Conservation (phyloP, 176 grass and related monocot species). For the Eragrostis curvula region DNA sequence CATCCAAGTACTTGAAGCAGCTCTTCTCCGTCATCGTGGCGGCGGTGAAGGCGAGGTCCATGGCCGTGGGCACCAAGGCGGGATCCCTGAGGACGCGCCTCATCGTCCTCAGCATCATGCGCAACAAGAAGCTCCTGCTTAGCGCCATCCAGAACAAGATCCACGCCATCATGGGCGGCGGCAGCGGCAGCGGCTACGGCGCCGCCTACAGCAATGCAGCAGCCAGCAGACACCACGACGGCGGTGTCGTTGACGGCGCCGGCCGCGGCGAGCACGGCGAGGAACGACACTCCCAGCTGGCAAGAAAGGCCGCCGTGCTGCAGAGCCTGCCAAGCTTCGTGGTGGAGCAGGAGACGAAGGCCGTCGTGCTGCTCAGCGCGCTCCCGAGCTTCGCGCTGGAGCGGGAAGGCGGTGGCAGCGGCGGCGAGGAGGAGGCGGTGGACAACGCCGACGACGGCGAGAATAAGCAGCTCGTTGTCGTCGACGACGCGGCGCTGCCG, state of each 20-base stretch:
- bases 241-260: background rate
- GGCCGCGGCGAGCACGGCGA: conserved; percentile 1
- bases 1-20: conserved; percentile 75
- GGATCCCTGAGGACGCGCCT: conserved; percentile 64
- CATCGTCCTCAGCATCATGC: conserved; percentile 68
- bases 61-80: conserved; percentile 66
- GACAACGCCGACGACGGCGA: background rate
- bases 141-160: conserved; percentile 88
- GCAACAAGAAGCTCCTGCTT: conserved; percentile 78
- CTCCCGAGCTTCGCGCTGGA: conserved; percentile 51
- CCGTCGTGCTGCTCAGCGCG: conserved; percentile 61
- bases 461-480: conserved; percentile 47
- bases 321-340: conserved; percentile 58
- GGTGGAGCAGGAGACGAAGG: conserved; percentile 53
- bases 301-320: conserved; percentile 62
- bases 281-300: background rate
- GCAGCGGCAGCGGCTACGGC: background rate
- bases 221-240: background rate
- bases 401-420: background rate
- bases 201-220: background rate
- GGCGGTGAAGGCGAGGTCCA: conserved; percentile 62
- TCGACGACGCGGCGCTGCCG: background rate
- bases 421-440: conserved; percentile 22
- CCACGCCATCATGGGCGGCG: conserved; percentile 60
- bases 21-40: conserved; percentile 56